These are phyloP conservation scores for Annulohypoxylon stygium DNA, from an alignment of 495 filamentous ascomycete genomes.

Conservation along the genomic window DNA sequence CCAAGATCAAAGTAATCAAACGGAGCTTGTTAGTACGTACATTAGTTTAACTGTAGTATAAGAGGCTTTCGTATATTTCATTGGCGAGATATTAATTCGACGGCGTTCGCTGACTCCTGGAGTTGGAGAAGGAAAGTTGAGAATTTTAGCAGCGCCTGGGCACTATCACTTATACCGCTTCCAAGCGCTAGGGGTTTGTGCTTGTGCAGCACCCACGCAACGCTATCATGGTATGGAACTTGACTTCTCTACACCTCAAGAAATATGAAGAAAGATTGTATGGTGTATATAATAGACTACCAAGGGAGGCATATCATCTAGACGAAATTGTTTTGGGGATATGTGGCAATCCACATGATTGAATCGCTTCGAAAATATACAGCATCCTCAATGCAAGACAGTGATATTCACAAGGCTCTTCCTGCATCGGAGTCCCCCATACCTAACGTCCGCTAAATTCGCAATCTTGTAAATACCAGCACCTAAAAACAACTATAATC, in stretches of 20 bases:
- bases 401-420: neutral
- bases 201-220: neutral
- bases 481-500: constrained; percentile 6
- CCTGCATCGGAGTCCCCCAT: neutral
- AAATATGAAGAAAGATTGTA: neutral
- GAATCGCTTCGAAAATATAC: neutral
- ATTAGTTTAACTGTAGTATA: neutral
- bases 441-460: neutral
- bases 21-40: neutral
- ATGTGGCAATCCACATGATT: neutral
- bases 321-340: too few relatives aligned
- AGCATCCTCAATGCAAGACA: neutral
- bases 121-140: constrained; percentile 1
- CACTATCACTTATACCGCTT: neutral
- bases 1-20: neutral
- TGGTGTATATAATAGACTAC: neutral
- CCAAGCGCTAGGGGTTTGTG: neutral
- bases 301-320: neutral
- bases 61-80: neutral
- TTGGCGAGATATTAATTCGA: neutral
- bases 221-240: neutral
- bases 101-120: neutral
- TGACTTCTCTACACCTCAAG: too few relatives aligned
- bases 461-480: neutral
- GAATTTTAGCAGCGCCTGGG: neutral